Evolutionary conservation across 2,329 filamentous ascomycete genomes (phyloP).

Genomic region (Clathrospora elynae): DNA sequence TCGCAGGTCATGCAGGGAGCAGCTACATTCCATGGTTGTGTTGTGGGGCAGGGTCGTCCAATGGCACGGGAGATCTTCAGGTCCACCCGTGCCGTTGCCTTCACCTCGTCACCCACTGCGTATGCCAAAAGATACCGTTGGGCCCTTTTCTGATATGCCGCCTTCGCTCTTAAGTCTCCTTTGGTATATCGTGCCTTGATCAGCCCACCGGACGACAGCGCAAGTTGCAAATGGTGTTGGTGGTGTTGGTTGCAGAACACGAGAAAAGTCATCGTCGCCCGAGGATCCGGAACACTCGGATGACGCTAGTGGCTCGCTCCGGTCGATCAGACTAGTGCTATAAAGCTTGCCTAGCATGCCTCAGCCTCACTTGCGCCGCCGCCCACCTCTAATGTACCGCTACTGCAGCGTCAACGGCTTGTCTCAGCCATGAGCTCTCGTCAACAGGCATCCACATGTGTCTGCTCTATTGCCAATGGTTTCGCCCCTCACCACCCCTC

Average conservation of each 20-base stretch:
- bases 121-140: too few relatives aligned
- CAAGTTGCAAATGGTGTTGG: too few relatives aligned
- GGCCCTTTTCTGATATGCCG: too few relatives aligned
- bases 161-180: too few relatives aligned
- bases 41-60: neutral
- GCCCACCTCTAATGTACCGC: neutral
- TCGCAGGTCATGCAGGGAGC: constrained; percentile 11
- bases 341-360: constrained; percentile 7
- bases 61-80: neutral
- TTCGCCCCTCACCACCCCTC: neutral
- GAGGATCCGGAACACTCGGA: constrained; percentile 1
- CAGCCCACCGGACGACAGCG: too few relatives aligned
- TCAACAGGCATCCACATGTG: constrained; percentile 1
- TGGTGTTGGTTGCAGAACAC: neutral
- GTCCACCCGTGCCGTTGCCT: too few relatives aligned
- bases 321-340: constrained; percentile 11
- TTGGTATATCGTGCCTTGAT: too few relatives aligned
- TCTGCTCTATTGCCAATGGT: constrained; percentile 2
- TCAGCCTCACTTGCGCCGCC: constrained; percentile 12
- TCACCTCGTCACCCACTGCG: too few relatives aligned
- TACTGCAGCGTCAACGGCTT: constrained; percentile 5
- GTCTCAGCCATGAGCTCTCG: constrained; percentile 1
- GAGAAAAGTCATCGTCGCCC: neutral
- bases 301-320: constrained; percentile 12
- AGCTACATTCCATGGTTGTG: constrained; percentile 7